These are phyloP conservation scores for Flammula alnicola DNA, from an alignment of 1,284 basidiomycete species.

Conservation along the genomic window DNA sequence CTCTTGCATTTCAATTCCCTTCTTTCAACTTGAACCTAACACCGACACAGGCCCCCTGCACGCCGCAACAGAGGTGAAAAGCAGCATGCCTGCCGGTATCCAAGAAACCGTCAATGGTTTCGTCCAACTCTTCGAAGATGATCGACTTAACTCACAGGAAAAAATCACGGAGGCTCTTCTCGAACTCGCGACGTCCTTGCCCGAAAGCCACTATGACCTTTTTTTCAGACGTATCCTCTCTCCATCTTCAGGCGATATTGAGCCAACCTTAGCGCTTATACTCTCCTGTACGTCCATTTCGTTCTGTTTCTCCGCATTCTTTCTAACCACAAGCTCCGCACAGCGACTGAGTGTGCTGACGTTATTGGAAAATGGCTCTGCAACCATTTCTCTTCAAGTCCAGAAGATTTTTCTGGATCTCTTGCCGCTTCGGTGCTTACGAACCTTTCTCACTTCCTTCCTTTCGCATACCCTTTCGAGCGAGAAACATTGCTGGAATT, in stretches of 20 bases:
- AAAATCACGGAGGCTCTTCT: conserved; percentile 1
- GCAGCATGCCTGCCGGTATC: no score
- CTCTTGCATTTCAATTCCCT: no score
- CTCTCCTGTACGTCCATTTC: conserved; percentile 15
- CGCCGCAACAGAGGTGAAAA: no score
- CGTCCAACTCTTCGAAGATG: conserved; percentile 10
- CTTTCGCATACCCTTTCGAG: conserved; percentile 20
- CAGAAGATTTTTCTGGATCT: conserved; percentile 13
- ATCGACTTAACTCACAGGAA: conserved; percentile 7
- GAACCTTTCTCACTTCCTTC: conserved; percentile 21
- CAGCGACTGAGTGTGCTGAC: conserved; percentile 16
- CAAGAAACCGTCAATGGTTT: neutral
- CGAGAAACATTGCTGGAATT: conserved; percentile 11
- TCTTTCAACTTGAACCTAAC: no score
- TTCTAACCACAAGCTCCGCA: neutral
- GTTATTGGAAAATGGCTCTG: conserved; percentile 15
- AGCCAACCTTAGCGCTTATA: conserved; percentile 12
- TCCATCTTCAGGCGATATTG: conserved; percentile 5
- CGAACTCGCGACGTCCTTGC: neutral
- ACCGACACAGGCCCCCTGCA: no score
- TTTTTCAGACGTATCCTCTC: conserved; percentile 10
- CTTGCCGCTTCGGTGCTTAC: conserved; percentile 16
- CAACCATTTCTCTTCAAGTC: conserved; percentile 12
- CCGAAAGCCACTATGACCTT: conserved; percentile 5
- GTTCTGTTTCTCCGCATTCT: neutral